A percentile compares a stretch with the other conserved stretches of the same genome.
These are phyloP conservation scores for Dionaea muscipula DNA, from an alignment of 179 eudicot genomes.

Conservation along the genomic window DNA sequence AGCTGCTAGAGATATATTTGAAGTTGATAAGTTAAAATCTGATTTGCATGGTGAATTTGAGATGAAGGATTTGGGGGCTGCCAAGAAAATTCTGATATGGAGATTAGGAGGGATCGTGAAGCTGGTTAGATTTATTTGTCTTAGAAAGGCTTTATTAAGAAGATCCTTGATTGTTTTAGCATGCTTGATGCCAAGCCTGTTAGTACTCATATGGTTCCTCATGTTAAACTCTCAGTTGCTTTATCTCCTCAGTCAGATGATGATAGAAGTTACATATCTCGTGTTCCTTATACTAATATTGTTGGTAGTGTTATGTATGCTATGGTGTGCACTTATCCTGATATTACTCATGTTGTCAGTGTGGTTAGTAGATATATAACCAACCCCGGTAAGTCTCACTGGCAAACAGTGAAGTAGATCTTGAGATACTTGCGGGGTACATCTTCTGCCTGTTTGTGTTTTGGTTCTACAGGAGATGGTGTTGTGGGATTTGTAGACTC, in stretches of 20 bases:
- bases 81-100: too few species aligned
- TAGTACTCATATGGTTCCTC: not conserved
- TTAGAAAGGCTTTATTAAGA: not conserved
- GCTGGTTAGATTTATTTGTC: not conserved
- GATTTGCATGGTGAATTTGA: too few species aligned
- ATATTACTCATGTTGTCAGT: not conserved
- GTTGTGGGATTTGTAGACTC: not conserved
- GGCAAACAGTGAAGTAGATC: not conserved
- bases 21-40: not conserved
- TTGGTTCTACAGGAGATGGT: not conserved
- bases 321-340: not conserved
- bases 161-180: not conserved
- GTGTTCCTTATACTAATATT: not conserved
- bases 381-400: not conserved
- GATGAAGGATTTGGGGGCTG: not conserved
- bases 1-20: not conserved
- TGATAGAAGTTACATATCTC: not conserved
- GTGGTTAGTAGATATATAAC: not conserved
- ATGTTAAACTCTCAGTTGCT: not conserved
- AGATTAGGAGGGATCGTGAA: too few species aligned
- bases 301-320: constrained; percentile 1
- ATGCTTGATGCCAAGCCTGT: constrained; percentile 7
- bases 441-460: not conserved
- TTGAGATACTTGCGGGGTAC: not conserved
- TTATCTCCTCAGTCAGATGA: not conserved